Evolutionary conservation across 176 grass and related monocot genomes (phyloP).

Genomic region (Phoenix roebelenii): DNA sequence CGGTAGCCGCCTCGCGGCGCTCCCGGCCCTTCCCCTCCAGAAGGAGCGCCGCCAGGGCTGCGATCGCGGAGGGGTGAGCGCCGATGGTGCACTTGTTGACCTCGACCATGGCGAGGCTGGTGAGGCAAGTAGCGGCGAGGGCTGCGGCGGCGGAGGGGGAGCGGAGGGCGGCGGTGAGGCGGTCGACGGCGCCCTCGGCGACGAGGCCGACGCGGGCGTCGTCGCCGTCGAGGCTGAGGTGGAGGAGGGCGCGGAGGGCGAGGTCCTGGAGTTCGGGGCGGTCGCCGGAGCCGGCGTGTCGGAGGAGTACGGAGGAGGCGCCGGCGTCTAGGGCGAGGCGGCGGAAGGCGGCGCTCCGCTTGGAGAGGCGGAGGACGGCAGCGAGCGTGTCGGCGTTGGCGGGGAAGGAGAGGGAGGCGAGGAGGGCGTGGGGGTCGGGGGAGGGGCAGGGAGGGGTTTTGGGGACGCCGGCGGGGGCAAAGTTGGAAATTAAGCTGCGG

Average conservation of each 20-base stretch:
- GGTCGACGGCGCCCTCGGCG: conserved; percentile 73
- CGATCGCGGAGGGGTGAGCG: conserved; percentile 48
- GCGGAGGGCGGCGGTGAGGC: conserved; percentile 38
- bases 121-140: conserved; percentile 56
- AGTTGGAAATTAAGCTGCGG: conserved; percentile 59
- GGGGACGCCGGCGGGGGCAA: conserved; percentile 4
- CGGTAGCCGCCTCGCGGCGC: conserved; percentile 67
- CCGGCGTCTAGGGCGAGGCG: conserved; percentile 57
- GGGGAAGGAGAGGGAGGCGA: conserved; percentile 19
- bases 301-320: conserved; percentile 41
- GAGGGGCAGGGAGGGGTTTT: conserved; percentile 8
- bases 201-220: conserved; percentile 74
- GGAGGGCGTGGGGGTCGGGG: neutral
- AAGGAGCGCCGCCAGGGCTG: conserved; percentile 44
- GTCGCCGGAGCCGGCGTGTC: conserved; percentile 33
- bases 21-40: conserved; percentile 36
- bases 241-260: conserved; percentile 40
- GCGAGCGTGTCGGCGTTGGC: conserved; percentile 4
- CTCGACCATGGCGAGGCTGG: conserved; percentile 81
- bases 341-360: conserved; percentile 45
- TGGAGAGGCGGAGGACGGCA: conserved; percentile 20
- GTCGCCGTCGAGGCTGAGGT: conserved; percentile 76
- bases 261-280: conserved; percentile 19
- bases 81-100: conserved; percentile 97
- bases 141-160: conserved; percentile 23